phyloP scores from a whole-genome alignment of 129 eudicot genomes.

The Arctium minus region DNA sequence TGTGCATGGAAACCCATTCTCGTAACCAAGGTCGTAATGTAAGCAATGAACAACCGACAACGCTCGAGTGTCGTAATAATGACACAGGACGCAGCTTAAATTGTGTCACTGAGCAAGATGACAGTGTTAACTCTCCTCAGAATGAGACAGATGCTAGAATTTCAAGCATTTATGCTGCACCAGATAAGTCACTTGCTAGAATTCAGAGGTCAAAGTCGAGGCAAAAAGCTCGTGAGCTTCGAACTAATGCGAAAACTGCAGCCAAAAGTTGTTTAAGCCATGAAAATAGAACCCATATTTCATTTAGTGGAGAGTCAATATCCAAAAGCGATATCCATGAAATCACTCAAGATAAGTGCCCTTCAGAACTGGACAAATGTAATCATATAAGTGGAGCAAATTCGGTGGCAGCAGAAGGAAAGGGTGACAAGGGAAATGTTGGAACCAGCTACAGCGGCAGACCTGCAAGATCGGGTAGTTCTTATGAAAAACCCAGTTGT shows the following conservation, averaged over 20 bases:
- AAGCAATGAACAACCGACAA: conserved; percentile 26
- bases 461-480: conserved; percentile 38
- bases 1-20: conserved; percentile 32
- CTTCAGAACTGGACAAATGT: conserved; percentile 23
- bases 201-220: conserved; percentile 85
- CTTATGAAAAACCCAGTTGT: conserved; percentile 20
- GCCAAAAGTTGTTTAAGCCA: conserved; percentile 37
- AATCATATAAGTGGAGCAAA: conserved; percentile 18
- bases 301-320: conserved; percentile 27
- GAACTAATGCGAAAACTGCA: conserved; percentile 52
- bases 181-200: conserved; percentile 67
- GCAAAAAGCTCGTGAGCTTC: conserved; percentile 86
- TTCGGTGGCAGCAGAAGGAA: conserved; percentile 22
- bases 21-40: conserved; percentile 21
- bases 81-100: conserved; percentile 31
- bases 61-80: conserved; percentile 25
- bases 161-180: conserved; percentile 37
- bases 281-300: conserved; percentile 26
- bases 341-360: conserved; percentile 24
- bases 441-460: conserved; percentile 20
- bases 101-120: conserved; percentile 34
- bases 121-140: conserved; percentile 45
- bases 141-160: conserved; percentile 48
- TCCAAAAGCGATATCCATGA: conserved; percentile 19
- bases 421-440: conserved; percentile 17